phyloP scores from a whole-genome alignment of 345 rosid species.

The Angophora floribunda region DNA sequence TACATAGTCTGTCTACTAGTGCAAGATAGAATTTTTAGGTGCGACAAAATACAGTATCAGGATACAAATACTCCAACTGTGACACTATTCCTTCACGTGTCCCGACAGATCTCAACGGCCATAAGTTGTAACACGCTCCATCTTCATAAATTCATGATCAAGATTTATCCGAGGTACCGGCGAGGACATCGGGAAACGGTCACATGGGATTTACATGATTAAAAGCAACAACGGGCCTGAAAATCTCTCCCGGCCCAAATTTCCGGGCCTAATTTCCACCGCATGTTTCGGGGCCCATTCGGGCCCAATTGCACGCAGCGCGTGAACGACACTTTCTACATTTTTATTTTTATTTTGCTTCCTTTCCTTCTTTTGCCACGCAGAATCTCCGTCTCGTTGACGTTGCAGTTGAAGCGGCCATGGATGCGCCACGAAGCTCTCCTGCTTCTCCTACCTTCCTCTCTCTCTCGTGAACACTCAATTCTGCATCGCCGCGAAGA shows the following conservation, averaged over 20 bases:
- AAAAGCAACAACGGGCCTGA: no score
- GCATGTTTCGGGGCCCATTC: background rate
- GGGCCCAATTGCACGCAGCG: background rate
- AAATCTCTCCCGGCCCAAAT: background rate
- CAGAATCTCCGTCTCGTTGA: background rate
- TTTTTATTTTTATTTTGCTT: background rate
- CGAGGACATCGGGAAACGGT: no score
- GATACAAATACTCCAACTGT: background rate
- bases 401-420: slow-evolving; percentile 4
- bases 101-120: background rate
- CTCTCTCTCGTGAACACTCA: background rate
- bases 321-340: background rate
- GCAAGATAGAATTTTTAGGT: background rate
- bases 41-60: background rate
- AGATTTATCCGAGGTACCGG: background rate
- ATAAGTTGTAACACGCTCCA: background rate
- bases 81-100: background rate
- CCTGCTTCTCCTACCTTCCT: background rate
- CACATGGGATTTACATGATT: background rate
- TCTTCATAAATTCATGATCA: background rate
- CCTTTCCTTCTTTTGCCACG: background rate
- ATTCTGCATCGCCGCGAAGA: background rate
- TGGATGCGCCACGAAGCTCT: slow-evolving; percentile 10
- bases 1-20: background rate
- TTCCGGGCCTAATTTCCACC: background rate